Conservation (phyloP, 2,329 filamentous ascomycete genomes). For the Penicillium oxalicum region DNA sequence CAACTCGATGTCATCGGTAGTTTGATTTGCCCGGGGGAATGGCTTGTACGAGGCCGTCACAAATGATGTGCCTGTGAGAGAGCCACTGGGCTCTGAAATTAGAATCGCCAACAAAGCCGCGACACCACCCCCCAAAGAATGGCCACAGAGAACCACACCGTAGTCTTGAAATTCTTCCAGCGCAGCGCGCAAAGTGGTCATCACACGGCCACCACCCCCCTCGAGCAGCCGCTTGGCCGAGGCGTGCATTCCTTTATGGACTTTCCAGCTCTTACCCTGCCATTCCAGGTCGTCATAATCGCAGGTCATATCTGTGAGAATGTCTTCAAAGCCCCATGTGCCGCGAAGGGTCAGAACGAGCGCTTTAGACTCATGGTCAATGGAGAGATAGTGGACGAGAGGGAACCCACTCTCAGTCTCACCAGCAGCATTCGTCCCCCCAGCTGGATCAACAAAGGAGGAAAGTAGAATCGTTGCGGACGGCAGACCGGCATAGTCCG, state of each 20-base stretch:
- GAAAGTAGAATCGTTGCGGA: constrained; percentile 53
- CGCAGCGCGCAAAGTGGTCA: constrained; percentile 60
- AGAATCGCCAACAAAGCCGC: constrained; percentile 65
- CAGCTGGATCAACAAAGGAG: constrained; percentile 64
- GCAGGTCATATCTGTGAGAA: constrained; percentile 67
- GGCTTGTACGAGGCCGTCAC: constrained; percentile 49
- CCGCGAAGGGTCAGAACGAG: constrained; percentile 68
- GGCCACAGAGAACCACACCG: constrained; percentile 62
- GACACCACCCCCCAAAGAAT: constrained; percentile 64
- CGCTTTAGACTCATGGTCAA: constrained; percentile 66
- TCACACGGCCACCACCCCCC: constrained; percentile 60
- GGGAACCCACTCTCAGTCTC: constrained; percentile 62
- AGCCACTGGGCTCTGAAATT: constrained; percentile 56
- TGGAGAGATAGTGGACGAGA: constrained; percentile 65
- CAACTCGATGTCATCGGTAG: constrained; percentile 24
- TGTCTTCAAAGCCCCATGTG: constrained; percentile 67
- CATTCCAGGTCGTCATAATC: constrained; percentile 59
- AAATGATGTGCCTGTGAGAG: constrained; percentile 52
- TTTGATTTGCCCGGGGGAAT: constrained; percentile 35
- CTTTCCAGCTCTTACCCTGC: constrained; percentile 60
- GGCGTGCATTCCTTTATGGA: constrained; percentile 69
- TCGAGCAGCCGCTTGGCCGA: constrained; percentile 63
- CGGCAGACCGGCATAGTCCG: constrained; percentile 40
- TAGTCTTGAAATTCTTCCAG: constrained; percentile 63
- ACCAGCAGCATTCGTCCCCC: constrained; percentile 60